phyloP scores from a whole-genome alignment of 1,139 yeast genomes.

The Sugiyamaella castrensis region DNA sequence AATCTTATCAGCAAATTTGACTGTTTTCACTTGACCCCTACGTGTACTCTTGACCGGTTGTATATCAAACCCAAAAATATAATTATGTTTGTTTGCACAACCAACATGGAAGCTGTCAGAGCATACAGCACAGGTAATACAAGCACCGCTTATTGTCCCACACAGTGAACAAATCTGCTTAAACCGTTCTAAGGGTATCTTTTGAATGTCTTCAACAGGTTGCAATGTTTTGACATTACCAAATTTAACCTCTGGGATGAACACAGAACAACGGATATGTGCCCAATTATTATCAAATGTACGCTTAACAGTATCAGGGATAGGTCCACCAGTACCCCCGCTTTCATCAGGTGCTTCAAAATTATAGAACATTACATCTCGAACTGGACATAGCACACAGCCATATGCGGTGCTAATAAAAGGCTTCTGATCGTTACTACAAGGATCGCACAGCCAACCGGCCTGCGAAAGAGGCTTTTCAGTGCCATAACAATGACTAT shows the following conservation, averaged over 20 bases:
- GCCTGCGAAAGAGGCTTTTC: neutral
- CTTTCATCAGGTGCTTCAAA: slow-evolving; percentile 38
- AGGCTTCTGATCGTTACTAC: slow-evolving; percentile 69
- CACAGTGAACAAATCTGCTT: slow-evolving; percentile 43
- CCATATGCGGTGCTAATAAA: slow-evolving; percentile 53
- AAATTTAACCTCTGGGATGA: slow-evolving; percentile 45
- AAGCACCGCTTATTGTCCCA: slow-evolving; percentile 42
- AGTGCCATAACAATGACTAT: slow-evolving; percentile 33
- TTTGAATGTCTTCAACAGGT: slow-evolving; percentile 41
- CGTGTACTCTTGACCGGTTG: slow-evolving; percentile 20
- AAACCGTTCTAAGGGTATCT: slow-evolving; percentile 30
- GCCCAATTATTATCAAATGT: slow-evolving; percentile 74
- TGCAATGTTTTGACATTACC: slow-evolving; percentile 44
- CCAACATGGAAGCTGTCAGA: slow-evolving; percentile 51
- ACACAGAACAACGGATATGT: slow-evolving; percentile 72
- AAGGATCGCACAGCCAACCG: slow-evolving; percentile 78
- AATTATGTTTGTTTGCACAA: slow-evolving; percentile 51
- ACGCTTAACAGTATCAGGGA: slow-evolving; percentile 71
- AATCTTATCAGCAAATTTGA: slow-evolving; percentile 41
- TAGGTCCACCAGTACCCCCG: slow-evolving; percentile 40
- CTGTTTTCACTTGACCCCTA: slow-evolving; percentile 27
- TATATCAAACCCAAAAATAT: slow-evolving; percentile 36
- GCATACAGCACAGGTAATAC: slow-evolving; percentile 46
- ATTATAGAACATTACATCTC: slow-evolving; percentile 47
- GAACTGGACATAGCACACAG: slow-evolving; percentile 65